A percentile compares a stretch with the other conserved stretches of the same genome.
Evolutionary conservation across 805 yeast genomes (phyloP).

Genomic region (Peterozyma toletana): DNA sequence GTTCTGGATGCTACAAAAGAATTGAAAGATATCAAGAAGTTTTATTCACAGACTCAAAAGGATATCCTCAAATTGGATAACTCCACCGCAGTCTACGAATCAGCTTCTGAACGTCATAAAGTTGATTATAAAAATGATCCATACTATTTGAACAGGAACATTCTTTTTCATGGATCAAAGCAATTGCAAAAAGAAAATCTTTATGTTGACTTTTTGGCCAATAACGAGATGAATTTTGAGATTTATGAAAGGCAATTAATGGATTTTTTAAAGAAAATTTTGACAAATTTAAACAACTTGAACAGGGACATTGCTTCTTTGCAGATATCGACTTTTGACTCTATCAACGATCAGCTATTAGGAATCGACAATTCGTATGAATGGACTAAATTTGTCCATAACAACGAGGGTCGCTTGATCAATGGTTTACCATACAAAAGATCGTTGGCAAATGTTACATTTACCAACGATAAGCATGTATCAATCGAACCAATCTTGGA

Average conservation of each 20-base stretch:
- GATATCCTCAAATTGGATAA: constrained; percentile 15
- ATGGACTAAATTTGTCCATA: constrained; percentile 32
- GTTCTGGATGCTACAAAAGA: constrained; percentile 25
- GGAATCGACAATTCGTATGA: constrained; percentile 31
- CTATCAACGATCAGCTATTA: constrained; percentile 22
- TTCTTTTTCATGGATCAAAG: constrained; percentile 26
- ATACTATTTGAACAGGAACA: constrained; percentile 31
- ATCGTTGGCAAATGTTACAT: constrained; percentile 24
- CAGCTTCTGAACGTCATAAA: constrained; percentile 10
- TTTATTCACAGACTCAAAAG: constrained; percentile 25
- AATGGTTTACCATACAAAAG: constrained; percentile 26
- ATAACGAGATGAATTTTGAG: constrained; percentile 31
- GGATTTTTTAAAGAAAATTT: constrained; percentile 30
- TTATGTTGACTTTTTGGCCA: constrained; percentile 34
- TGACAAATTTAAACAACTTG: constrained; percentile 18
- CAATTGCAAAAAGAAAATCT: constrained; percentile 40
- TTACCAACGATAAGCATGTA: constrained; percentile 30
- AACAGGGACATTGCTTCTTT: constrained; percentile 19
- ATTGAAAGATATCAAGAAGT: constrained; percentile 29
- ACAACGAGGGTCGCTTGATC: constrained; percentile 25
- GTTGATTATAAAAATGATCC: constrained; percentile 38
- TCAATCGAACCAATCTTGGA: constrained; percentile 37
- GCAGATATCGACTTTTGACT: constrained; percentile 21
- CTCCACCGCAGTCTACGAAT: constrained; percentile 16
- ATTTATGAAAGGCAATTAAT: constrained; percentile 36